Percentiles rank a stretch among this genome's conserved stretches.
Conservation (phyloP, 148 eudicot genomes). For the Heliamphora exappendiculata region DNA sequence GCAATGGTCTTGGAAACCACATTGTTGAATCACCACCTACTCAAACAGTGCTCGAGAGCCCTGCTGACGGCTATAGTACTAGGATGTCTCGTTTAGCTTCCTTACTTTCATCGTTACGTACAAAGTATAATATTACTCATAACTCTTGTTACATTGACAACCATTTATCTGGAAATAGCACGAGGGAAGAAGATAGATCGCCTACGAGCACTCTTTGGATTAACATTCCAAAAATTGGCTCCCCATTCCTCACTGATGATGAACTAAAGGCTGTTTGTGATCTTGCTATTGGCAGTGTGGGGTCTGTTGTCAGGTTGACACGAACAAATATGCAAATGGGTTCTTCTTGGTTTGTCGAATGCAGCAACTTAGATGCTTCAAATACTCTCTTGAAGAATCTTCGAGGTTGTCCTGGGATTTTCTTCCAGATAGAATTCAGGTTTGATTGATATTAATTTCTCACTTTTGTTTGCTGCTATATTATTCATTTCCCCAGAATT, state of each 20-base stretch:
- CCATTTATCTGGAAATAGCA: constrained; percentile 1
- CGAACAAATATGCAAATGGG: constrained; percentile 20
- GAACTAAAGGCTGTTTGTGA: constrained; percentile 32
- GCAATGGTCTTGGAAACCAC: constrained; percentile 28
- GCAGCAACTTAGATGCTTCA: constrained; percentile 34
- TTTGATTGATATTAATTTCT: constrained; percentile 10
- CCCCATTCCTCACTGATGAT: constrained; percentile 25
- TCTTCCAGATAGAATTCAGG: constrained; percentile 40
- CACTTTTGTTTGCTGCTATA: no score
- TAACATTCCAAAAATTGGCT: constrained; percentile 15
- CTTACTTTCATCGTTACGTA: constrained; percentile 21
- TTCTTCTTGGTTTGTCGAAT: constrained; percentile 32
- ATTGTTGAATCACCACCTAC: constrained; percentile 52
- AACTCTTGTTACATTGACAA: constrained; percentile 2
- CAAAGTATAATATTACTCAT: constrained; percentile 25
- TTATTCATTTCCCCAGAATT: no score
- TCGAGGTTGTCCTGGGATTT: constrained; percentile 26
- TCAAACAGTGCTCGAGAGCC: constrained; percentile 42
- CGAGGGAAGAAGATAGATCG: constrained; percentile 14
- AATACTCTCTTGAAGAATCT: constrained; percentile 24
- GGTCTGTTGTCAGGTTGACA: constrained; percentile 22
- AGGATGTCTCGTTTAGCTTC: constrained; percentile 20
- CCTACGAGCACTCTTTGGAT: constrained; percentile 28
- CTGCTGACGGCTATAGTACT: constrained; percentile 25
- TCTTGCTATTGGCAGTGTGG: constrained; percentile 21